Evolutionary conservation across 192 early-diverging fungal species (phyloP), one percentile per base, ranked within the genome.

Genomic region (Cetraspora pellucida): DNA sequence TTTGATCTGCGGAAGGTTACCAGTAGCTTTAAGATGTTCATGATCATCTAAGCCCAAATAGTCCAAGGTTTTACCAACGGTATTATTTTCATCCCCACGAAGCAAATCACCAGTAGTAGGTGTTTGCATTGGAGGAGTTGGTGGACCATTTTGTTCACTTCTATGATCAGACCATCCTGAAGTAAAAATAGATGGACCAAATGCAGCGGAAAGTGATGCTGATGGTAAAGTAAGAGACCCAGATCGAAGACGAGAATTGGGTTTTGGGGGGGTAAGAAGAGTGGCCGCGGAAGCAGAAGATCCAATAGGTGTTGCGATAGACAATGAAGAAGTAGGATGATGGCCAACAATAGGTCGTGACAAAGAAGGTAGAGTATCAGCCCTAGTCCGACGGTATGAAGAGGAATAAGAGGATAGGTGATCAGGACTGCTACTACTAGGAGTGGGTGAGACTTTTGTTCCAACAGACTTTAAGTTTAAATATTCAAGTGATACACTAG

Each of bases 31-130:
- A 58, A 77, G 65, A 58, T 84, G 80, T 54, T 81, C 80, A 43
- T 78, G 80, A 69, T 92, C 92, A 74, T 93, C 91, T 49, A 93
- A 63, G 28, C 91, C 90, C 43, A 93, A 87, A 77, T 89, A 87
- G 77, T 90, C 90, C 27, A 93, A 77, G 7, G 90, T 93, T 55
- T 88, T 88, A 52, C 87, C 82, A 58, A 91, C 81, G 5, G 88
- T 83, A 31, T 79, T 85, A 75, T 87, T 86, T 57, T 90, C 89
- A 25, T 88, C 85, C 60, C 81, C 83, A 79, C 78, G 80, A 50
- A 84, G 81, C 69, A 84, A 82, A 66, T 84, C 83, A 61, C 83
- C 83, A 54, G 74, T 82, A 55, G 82, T 87, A 30, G 77, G 81
- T 13, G 82, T 82, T 77, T 77, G 83, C 43, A 80, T 82, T 8